Evolutionary conservation across 2,329 filamentous ascomycete genomes (phyloP).

Genomic region (Simplicillium sp.): DNA sequence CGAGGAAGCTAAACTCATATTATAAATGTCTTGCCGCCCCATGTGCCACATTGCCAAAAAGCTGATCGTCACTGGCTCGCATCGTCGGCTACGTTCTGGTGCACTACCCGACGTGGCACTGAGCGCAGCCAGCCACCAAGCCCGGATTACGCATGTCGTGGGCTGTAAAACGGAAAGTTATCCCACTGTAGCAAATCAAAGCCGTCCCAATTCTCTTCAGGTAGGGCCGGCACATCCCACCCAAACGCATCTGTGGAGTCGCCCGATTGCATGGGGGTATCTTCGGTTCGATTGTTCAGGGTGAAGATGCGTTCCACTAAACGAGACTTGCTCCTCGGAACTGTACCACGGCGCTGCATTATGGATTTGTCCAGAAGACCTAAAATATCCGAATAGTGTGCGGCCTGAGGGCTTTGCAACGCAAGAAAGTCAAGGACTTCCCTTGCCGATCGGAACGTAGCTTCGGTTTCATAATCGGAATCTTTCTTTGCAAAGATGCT

Average conservation of each 20-base stretch:
- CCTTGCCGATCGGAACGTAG: constrained; percentile 38
- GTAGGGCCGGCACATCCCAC: constrained; percentile 4
- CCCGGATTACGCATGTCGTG: not conserved
- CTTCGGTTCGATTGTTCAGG: constrained; percentile 2
- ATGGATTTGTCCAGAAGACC: constrained; percentile 35
- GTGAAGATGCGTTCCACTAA: constrained; percentile 19
- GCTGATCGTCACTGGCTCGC: not conserved
- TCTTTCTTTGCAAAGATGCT: constrained; percentile 41
- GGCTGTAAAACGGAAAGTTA: constrained; percentile 16
- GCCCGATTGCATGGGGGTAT: constrained; percentile 1
- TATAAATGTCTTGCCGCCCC: not conserved
- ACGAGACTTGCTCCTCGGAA: constrained; percentile 12
- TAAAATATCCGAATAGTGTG: constrained; percentile 48
- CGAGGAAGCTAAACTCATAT: not conserved
- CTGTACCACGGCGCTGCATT: constrained; percentile 22
- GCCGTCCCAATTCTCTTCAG: constrained; percentile 14
- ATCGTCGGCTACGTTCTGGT: constrained; percentile 1
- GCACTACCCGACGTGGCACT: constrained; percentile 4
- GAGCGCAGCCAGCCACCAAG: not conserved
- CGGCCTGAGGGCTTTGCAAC: constrained; percentile 42
- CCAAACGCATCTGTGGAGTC: constrained; percentile 10
- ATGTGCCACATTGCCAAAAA: not conserved
- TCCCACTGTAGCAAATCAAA: constrained; percentile 21
- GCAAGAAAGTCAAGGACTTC: constrained; percentile 39
- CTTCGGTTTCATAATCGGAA: constrained; percentile 32